phyloP scores from a whole-genome alignment of 108 stramenopile genomes.

The Schizochytrium sp. region DNA sequence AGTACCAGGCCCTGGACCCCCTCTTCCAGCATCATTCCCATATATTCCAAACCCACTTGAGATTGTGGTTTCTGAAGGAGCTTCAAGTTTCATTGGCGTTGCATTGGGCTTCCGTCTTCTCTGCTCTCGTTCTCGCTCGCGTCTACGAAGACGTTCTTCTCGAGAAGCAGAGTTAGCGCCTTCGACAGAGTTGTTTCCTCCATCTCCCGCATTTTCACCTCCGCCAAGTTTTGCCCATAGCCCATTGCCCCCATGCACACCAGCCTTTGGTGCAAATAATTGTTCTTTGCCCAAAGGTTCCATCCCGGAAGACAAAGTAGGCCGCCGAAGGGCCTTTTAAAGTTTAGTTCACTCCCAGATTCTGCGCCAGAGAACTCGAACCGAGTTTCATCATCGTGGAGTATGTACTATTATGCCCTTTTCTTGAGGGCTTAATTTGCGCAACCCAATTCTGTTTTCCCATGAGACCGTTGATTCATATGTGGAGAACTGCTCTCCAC shows the following conservation, averaged over 20 bases:
- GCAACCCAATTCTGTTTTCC: too few relatives aligned
- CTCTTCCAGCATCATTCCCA: too few relatives aligned
- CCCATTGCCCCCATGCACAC: not conserved
- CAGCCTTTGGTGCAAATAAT: slow-evolving; percentile 41
- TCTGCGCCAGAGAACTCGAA: too few relatives aligned
- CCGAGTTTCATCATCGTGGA: too few relatives aligned
- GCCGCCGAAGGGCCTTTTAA: too few relatives aligned
- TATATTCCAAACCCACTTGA: too few relatives aligned
- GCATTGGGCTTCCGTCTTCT: not conserved
- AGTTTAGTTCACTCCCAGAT: too few relatives aligned
- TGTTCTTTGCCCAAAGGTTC: slow-evolving; percentile 33
- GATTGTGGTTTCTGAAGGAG: not conserved
- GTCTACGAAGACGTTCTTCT: slow-evolving; percentile 33
- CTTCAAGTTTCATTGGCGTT: not conserved
- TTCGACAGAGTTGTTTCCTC: not conserved
- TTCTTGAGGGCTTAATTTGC: too few relatives aligned
- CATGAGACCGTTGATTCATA: too few relatives aligned
- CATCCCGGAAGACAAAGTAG: not conserved
- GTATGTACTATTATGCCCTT: too few relatives aligned
- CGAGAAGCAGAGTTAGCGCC: not conserved
- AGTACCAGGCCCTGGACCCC: not conserved
- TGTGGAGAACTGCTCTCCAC: too few relatives aligned
- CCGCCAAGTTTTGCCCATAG: slow-evolving; percentile 31
- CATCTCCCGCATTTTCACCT: not conserved
- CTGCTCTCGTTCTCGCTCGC: slow-evolving; percentile 1